phyloP scores from a whole-genome alignment of 345 rosid species.

The Noccaea caerulescens region DNA sequence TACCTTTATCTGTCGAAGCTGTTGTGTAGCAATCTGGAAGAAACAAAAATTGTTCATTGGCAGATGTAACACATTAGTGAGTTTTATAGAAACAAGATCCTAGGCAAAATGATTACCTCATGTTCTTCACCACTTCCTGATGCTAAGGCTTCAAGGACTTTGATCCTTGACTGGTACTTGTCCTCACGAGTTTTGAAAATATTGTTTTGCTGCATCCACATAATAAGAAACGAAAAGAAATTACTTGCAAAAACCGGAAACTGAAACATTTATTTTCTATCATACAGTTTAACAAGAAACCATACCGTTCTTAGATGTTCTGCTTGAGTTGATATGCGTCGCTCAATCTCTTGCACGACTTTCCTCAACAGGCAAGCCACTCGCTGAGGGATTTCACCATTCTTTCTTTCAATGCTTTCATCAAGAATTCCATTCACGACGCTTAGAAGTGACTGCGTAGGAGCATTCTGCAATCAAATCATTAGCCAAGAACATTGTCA shows the following conservation, averaged over 20 bases:
- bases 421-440: constrained; percentile 90
- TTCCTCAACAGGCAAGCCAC: constrained; percentile 79
- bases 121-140: constrained; percentile 66
- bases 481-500: constrained; percentile 33
- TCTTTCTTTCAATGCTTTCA: constrained; percentile 83
- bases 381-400: constrained; percentile 89
- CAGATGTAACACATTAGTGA: constrained; percentile 18
- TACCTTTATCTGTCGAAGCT: constrained; percentile 68
- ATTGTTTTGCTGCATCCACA: constrained; percentile 76
- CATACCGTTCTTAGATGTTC: constrained; percentile 89
- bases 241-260: constrained; percentile 7
- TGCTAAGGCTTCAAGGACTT: constrained; percentile 91
- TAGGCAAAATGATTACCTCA: constrained; percentile 52
- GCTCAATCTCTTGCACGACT: constrained; percentile 93
- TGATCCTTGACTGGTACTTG: constrained; percentile 78
- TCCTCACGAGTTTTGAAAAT: constrained; percentile 89
- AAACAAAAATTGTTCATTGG: constrained; percentile 24
- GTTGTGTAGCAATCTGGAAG: constrained; percentile 52
- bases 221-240: constrained; percentile 20
- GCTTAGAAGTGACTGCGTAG: constrained; percentile 87
- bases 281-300: neutral
- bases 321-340: constrained; percentile 97
- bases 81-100: constrained; percentile 16
- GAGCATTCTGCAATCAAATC: constrained; percentile 71
- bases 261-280: neutral